Base-by-base conservation (phyloP, 139 green algal genomes). In the Pleodorina starrii region DNA sequence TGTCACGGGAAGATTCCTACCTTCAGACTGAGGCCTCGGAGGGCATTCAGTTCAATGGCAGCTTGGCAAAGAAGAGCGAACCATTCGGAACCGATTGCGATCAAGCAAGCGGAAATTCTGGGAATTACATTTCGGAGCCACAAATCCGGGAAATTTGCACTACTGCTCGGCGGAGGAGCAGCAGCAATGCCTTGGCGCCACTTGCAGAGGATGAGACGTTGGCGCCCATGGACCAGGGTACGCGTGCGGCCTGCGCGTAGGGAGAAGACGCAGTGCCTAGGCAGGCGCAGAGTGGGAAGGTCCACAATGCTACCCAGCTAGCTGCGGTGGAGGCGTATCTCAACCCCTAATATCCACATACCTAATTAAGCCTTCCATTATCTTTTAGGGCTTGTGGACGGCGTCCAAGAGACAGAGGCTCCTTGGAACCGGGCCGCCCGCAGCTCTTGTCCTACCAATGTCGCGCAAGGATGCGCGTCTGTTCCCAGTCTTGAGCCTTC, bases 171-270 rank as follows among this genome's bases (percentile, higher is more conserved):
- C 46, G 68, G 68, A 17, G 68, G 35, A 76, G 68, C 68, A 76
- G 68, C 68, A 76, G 68, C 68, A 76, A 76, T 38, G 63, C 63
- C 17, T 46, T 76, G 35, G 68, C 68, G 16, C 68, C 68, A 0
- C 68, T 76, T 29, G 68, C 68, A 32, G 68, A 76, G 36, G 68
- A 76, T 76, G 68, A 76, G 35, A 76, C 68, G 36, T 32, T 76
- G 32, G 68, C 68, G 25, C 68, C 68, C 1, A 32, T 73, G 63
- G 63, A 36, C 2, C n/a, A 73, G 35, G 29, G 63, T 73, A 40
- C n/a, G 63, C 12, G 16, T 73, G 63, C 54, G 54, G 54, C 54
- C 54, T 32, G 3, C 54, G n/a, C n/a, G n/a, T n/a, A n/a, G n/a
- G n/a, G n/a, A n/a, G n/a, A n/a, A n/a, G n/a, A n/a, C n/a, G n/a